Evolutionary conservation across 441 rosid species (phyloP), one percentile per base, ranked within the genome.

Genomic region (Biscutella laevigata): DNA sequence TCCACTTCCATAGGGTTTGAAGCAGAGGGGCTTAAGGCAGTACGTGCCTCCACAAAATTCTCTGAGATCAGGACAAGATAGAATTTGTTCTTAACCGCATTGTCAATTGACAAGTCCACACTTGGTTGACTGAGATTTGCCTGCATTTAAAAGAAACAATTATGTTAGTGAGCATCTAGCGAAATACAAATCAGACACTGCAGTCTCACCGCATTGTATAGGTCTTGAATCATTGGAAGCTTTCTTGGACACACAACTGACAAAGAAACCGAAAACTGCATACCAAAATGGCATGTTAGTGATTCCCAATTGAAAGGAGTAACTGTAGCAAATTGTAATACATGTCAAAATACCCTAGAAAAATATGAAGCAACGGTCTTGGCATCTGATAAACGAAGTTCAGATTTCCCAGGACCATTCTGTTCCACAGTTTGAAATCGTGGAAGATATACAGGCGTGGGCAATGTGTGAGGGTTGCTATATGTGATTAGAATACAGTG

Each of bases 401-500:
- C 92, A 14, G 76, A 49, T 40, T 82, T 86, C 4, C 62, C 64
- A 64, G 79, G 86, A 52, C 61, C 54, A 73, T 76, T 79, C 64
- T 71, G 72, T 57, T 88, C 96, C 56, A 68, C 67, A 48, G 62
- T 84, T 72, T 72, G 89, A 44, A 79, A 35, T 59, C 75, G 84
- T 22, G 94, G 95, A 52, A 81, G 79, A 73, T 77, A 88, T 53
- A 92, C 96, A 65, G 98, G 94, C 56, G 98, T 88, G 44, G 99
- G 89, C 65, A 92, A 82, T 16, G 92, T 79, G 71, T 83, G 52
- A 57, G 97, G 99, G 56, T 88, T 88, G 69, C 95, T 88, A 50
- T 95, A 94, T 64, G 94, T 80, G 77, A 92, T 70, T 63, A 88
- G 79, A 70, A 92, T 70, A 63, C 99, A 92, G 66, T 88, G 95